Conservation (phyloP, 129 eudicot genomes). For the Arctium lappa region DNA sequence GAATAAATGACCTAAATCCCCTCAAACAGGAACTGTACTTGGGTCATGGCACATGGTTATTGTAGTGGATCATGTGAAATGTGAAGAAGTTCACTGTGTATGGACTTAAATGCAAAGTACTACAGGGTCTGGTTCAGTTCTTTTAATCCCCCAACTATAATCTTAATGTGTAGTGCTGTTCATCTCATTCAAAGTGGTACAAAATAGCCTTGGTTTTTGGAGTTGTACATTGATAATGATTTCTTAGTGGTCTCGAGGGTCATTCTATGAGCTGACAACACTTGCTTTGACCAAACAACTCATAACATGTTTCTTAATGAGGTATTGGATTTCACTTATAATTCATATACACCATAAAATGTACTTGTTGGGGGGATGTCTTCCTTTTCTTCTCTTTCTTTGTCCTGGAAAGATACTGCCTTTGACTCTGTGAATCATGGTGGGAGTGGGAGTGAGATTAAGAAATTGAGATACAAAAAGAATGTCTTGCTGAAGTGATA, state of each 20-base stretch:
- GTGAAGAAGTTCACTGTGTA: background rate
- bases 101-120: background rate
- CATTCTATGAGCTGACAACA: background rate
- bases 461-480: too few species aligned
- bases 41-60: background rate
- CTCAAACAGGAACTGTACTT: background rate
- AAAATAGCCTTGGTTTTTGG: background rate
- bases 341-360: background rate
- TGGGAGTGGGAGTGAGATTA: too few species aligned
- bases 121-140: background rate
- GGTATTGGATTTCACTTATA: background rate
- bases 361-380: background rate
- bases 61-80: conserved; percentile 4
- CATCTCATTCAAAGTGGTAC: background rate
- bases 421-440: background rate
- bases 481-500: too few species aligned
- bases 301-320: too few species aligned
- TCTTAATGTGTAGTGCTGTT: background rate
- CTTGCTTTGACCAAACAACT: background rate
- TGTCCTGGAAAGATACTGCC: background rate
- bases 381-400: background rate
- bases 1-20: conserved; percentile 3
- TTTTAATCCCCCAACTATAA: background rate
- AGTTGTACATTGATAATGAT: background rate
- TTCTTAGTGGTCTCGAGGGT: background rate